Evolutionary conservation across 345 rosid genomes (phyloP).

Genomic region (Sonneratia caseolaris): DNA sequence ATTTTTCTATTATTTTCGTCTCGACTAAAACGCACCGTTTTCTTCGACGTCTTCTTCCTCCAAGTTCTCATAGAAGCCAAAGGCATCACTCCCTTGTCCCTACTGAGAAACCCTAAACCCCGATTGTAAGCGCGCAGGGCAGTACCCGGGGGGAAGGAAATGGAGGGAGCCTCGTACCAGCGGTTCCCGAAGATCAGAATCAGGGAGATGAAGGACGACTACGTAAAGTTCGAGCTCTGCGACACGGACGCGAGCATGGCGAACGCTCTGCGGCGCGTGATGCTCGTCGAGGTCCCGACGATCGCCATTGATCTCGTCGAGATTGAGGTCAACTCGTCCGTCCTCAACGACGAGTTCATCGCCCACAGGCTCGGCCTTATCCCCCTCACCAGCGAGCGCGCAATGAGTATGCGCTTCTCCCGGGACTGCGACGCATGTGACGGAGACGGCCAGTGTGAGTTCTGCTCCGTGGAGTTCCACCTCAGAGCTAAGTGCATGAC

Average conservation of each 20-base stretch:
- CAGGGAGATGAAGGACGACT: constrained; percentile 74
- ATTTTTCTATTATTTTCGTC: neutral
- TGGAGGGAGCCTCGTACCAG: constrained; percentile 78
- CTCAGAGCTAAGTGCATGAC: constrained; percentile 62
- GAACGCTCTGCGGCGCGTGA: constrained; percentile 92
- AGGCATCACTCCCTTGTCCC: neutral
- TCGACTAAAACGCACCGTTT: neutral
- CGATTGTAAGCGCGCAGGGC: neutral
- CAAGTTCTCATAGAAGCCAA: neutral
- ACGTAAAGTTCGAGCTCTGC: constrained; percentile 81
- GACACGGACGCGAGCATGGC: constrained; percentile 87
- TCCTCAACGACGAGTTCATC: constrained; percentile 87
- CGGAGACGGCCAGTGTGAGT: constrained; percentile 96
- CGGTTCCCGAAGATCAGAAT: constrained; percentile 77
- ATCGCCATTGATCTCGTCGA: constrained; percentile 93
- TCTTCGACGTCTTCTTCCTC: neutral
- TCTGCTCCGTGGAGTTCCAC: constrained; percentile 86
- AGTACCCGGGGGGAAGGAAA: constrained; percentile 8
- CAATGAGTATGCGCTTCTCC: constrained; percentile 94
- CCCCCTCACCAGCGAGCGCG: constrained; percentile 79
- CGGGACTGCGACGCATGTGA: constrained; percentile 95
- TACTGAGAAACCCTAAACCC: neutral
- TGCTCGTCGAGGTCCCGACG: constrained; percentile 96
- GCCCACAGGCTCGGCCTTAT: constrained; percentile 94
- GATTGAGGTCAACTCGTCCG: constrained; percentile 82